Evolutionary conservation across 176 grass and related monocot genomes (phyloP).

Genomic region (Dendrocalamus sinicus): DNA sequence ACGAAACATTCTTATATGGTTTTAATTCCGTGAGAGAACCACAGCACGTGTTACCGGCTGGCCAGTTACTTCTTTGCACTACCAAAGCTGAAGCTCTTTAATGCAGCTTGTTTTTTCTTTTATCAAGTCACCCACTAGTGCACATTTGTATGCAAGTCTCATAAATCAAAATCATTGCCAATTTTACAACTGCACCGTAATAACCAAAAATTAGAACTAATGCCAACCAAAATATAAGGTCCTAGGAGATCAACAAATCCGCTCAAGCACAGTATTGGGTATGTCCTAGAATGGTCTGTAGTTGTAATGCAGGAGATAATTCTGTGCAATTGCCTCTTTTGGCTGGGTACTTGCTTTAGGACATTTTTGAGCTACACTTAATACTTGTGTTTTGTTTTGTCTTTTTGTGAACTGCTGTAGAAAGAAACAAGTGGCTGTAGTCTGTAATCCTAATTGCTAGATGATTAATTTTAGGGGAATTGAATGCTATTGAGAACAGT

Average conservation of each 20-base stretch:
- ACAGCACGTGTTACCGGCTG: constrained; percentile 41
- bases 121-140: constrained; percentile 38
- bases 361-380: constrained; percentile 17
- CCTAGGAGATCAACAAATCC: neutral
- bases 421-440: constrained; percentile 19
- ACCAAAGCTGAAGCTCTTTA: constrained; percentile 40
- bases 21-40: constrained; percentile 37
- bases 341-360: neutral
- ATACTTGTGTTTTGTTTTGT: neutral
- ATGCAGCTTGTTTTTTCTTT: constrained; percentile 41
- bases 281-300: neutral
- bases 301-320: neutral
- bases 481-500: constrained; percentile 8
- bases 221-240: constrained; percentile 6
- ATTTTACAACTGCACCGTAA: constrained; percentile 24
- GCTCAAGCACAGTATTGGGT: constrained; percentile 9
- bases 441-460: neutral
- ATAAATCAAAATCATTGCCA: neutral
- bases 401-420: neutral
- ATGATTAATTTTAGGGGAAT: neutral
- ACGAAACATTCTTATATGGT: constrained; percentile 16
- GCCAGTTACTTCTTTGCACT: constrained; percentile 29
- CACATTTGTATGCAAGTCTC: constrained; percentile 25
- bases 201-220: constrained; percentile 31
- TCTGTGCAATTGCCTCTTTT: constrained; percentile 16